Percentiles rank a stretch among this genome's conserved stretches.
Evolutionary conservation across 345 rosid genomes (phyloP).

Genomic region (Clarkia xantiana): DNA sequence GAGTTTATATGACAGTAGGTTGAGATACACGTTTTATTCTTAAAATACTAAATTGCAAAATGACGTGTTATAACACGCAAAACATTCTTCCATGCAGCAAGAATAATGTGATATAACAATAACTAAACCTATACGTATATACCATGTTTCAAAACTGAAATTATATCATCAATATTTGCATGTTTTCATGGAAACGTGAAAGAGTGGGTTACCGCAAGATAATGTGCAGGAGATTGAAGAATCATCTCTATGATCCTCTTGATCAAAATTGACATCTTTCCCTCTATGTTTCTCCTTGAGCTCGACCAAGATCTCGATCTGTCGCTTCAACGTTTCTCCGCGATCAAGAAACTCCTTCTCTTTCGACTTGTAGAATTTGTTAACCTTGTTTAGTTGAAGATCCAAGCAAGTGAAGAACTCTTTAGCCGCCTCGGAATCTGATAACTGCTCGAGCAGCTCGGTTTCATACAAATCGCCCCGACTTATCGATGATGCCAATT

Average conservation of each 20-base stretch:
- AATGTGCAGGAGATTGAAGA: slow-evolving; percentile 64
- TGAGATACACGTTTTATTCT: too few species aligned
- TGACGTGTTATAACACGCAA: too few species aligned
- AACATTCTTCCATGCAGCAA: too few species aligned
- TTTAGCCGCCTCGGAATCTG: slow-evolving; percentile 64
- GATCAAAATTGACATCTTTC: slow-evolving; percentile 23
- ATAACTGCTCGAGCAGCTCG: slow-evolving; percentile 62
- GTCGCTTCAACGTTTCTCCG: slow-evolving; percentile 72
- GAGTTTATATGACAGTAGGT: too few species aligned
- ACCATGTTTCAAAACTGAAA: too few species aligned
- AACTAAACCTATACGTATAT: too few species aligned
- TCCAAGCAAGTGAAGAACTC: slow-evolving; percentile 75
- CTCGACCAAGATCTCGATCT: slow-evolving; percentile 62
- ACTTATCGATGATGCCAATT: slow-evolving; percentile 50
- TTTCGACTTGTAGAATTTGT: slow-evolving; percentile 62
- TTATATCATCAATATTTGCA: not conserved
- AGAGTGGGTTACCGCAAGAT: slow-evolving; percentile 43
- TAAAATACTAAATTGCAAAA: too few species aligned
- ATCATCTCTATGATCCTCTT: slow-evolving; percentile 61
- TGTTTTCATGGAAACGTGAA: not conserved
- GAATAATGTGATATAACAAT: too few species aligned
- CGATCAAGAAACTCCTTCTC: slow-evolving; percentile 92
- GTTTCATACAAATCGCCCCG: slow-evolving; percentile 69
- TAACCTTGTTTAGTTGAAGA: slow-evolving; percentile 79
- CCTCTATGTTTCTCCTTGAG: slow-evolving; percentile 40